Evolutionary conservation across 768 basidiomycete species (phyloP), one percentile per base, ranked within the genome.

Genomic region (Mycena kentingensis): DNA sequence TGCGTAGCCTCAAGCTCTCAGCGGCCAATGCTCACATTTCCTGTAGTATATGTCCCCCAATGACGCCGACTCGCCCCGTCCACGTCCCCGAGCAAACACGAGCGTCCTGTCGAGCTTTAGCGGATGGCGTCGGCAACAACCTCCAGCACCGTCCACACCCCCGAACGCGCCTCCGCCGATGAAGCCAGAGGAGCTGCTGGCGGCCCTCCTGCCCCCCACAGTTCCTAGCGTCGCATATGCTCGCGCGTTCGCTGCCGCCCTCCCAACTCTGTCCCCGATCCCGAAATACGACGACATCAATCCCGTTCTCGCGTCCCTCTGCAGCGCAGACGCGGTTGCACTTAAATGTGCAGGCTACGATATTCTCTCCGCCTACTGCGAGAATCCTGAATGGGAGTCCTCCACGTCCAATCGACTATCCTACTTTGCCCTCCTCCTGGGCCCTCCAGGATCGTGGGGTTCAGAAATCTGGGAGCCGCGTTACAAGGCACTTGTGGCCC

Each of bases 271-370:
- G 15, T 81, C 84, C 1, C 81, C 87, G 0, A 69, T 82, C 27
- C 86, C 87, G 22, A 76, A 72, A 31, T 69, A 76, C 22, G 71
- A 79, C 22, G 54, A 65, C n/a, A 69, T 90, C 13, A 79, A 77
- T 48, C 83, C 85, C 13, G 76, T 91, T 47, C 71, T 90, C 2
- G 74, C 75, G 6, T 74, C 79, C 1, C 73, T 91, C 11, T 90
- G 89, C 63, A 66, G 73, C 32, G 47, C 68, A 5, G 75, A 80
- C 16, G 75, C 78, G 0, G 55, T 74, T 0, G 69, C 81, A 0
- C 55, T 90, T 4, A 87, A 88, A 61, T 79, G 79, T 7, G 78
- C 83, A 0, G 90, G 89, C 1, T 88, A 77, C 58, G 89, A 91
- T 51, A 81, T 90, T 54, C 73, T 90, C 46, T 74, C 84, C 13